Percentiles rank a stretch among this genome's conserved stretches.
Conservation (phyloP, 1,284 basidiomycete genomes). For the Sporisorium exsertum region DNA sequence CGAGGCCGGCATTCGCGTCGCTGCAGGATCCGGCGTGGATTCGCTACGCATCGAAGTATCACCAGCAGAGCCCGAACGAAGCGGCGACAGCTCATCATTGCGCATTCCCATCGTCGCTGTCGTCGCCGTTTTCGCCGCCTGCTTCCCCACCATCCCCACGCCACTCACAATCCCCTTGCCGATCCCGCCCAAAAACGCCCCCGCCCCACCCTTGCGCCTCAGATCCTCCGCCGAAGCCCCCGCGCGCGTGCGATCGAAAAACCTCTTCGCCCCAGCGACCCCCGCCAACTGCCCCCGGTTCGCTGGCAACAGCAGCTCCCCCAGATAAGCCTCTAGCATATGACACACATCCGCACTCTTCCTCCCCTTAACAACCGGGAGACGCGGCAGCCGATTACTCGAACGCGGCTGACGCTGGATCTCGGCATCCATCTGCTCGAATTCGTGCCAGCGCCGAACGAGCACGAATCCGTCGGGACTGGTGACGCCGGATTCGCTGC, state of each 20-base stretch:
- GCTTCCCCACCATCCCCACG: slow-evolving; percentile 58
- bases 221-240: slow-evolving; percentile 48
- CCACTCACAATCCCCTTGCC: slow-evolving; percentile 59
- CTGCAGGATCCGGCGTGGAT: slow-evolving; percentile 9
- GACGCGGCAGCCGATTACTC: slow-evolving; percentile 34
- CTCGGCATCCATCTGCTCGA: slow-evolving; percentile 61
- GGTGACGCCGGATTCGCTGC: slow-evolving; percentile 6
- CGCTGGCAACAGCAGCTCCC: slow-evolving; percentile 42
- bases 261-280: slow-evolving; percentile 47
- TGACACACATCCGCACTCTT: slow-evolving; percentile 48
- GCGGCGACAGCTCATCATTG: slow-evolving; percentile 4
- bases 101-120: slow-evolving; percentile 7
- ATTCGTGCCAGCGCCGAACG: slow-evolving; percentile 62
- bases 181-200: slow-evolving; percentile 48
- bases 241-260: slow-evolving; percentile 62
- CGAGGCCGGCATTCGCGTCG: slow-evolving; percentile 10
- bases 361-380: slow-evolving; percentile 48
- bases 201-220: slow-evolving; percentile 26
- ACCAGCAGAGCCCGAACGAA: slow-evolving; percentile 2
- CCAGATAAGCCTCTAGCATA: slow-evolving; percentile 56
- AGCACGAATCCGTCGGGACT: slow-evolving; percentile 63
- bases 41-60: slow-evolving; percentile 2
- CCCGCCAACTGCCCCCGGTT: slow-evolving; percentile 22
- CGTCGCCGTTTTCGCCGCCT: slow-evolving; percentile 45
- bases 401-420: slow-evolving; percentile 53